Evolutionary conservation across 805 yeast genomes (phyloP), one percentile per base, ranked within the genome.

Genomic region (Blastobotrys parvus): DNA sequence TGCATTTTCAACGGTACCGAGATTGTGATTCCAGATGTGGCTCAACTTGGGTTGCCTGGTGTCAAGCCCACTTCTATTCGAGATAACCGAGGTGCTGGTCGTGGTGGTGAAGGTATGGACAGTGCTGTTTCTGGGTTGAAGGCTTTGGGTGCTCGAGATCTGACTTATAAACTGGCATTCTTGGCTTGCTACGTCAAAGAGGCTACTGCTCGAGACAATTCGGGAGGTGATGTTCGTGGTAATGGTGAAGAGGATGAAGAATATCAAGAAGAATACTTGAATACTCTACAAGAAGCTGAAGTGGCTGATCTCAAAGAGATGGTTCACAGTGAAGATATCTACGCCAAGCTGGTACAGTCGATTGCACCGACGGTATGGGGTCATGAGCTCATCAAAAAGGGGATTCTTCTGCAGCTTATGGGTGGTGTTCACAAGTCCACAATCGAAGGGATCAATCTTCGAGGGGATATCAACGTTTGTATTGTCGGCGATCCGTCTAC

Each of bases 401-500:
- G 97, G 35, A 72, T 92, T 18, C 67, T 90, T 35, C 67, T 90
- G 42, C 97, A 90, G 66, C 68, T 90, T 57, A 70, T 90, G 53
- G 94, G 97, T 39, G 98, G 98, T 59, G 97, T 90, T 37, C 98
- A 90, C 65, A 90, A 90, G 62, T 71, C 76, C 44, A 90, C 98
- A 0, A 77, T 86, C 13, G 98, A 90, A 61, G 97, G 97, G 21
- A 90, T 90, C 53, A 82, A 88, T 54, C 71, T 90, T 49, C 80
- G 98, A 71, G 98, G 98, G 54, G 98, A 90, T 61, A 90, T 90
- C 58, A 90, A 90, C 60, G 82, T 90, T 35, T 90, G 98, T 70
- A 74, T 90, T 50, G 97, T 90, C 41, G 98, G 98, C 39, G 98
- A 90, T 62, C 98, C 98, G 2, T 88, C 97, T 1, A 90, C 97